phyloP scores from a whole-genome alignment of 2,329 filamentous ascomycete genomes.

The Hypoxylon sp. region DNA sequence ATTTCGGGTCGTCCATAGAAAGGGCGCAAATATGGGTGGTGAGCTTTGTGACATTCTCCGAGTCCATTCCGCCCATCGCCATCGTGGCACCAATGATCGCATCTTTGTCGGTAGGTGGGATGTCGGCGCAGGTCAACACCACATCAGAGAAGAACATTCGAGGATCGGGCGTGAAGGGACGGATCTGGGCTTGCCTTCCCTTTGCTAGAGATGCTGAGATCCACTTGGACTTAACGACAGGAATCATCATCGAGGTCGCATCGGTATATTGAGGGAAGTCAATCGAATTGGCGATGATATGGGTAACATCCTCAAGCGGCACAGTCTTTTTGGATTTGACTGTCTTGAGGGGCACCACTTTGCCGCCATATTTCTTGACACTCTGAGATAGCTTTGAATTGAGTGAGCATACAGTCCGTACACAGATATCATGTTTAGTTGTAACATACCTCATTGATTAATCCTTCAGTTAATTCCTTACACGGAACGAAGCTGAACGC shows the following conservation, averaged over 20 bases:
- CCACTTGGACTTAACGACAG: conserved; percentile 88
- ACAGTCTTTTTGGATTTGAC: neutral
- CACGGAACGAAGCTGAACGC: conserved; percentile 50
- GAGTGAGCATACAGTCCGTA: conserved; percentile 32
- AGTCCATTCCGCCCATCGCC: conserved; percentile 89
- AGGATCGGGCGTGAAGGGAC: conserved; percentile 91
- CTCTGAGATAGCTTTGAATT: conserved; percentile 61
- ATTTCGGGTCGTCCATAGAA: conserved; percentile 80
- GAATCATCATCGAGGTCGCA: conserved; percentile 82
- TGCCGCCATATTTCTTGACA: conserved; percentile 65
- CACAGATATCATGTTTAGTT: conserved; percentile 1
- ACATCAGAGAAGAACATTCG: conserved; percentile 91
- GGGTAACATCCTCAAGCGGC: conserved; percentile 63
- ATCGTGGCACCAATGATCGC: conserved; percentile 91
- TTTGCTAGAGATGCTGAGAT: conserved; percentile 78
- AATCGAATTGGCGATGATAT: conserved; percentile 78
- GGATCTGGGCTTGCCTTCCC: conserved; percentile 79
- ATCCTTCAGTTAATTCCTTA: conserved; percentile 45
- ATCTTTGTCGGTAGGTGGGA: conserved; percentile 89
- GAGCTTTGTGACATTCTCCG: conserved; percentile 76
- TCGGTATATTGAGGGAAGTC: conserved; percentile 91
- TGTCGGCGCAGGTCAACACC: conserved; percentile 83
- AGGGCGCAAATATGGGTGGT: conserved; percentile 93
- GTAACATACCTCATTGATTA: conserved; percentile 50
- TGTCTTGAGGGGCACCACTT: conserved; percentile 59